Percentiles rank a stretch among this genome's conserved stretches.
Evolutionary conservation across 2,329 filamentous ascomycete genomes (phyloP).

Genomic region (Teratosphaeria destructans): DNA sequence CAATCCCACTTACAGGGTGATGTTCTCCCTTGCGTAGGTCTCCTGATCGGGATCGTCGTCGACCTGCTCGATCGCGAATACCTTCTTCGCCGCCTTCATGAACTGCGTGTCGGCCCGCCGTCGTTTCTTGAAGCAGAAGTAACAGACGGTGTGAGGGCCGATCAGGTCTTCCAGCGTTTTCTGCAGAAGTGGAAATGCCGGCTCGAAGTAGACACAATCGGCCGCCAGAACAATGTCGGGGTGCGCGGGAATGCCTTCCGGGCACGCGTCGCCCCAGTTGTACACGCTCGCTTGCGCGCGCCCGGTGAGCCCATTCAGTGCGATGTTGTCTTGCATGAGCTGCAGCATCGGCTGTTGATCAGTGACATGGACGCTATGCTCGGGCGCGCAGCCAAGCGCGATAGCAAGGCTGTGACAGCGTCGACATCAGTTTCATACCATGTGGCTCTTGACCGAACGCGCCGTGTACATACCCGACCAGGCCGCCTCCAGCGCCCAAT

Average conservation of each 20-base stretch:
- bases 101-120: slow-evolving; percentile 55
- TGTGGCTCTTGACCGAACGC: not conserved
- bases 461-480: slow-evolving; percentile 49
- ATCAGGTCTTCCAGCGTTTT: slow-evolving; percentile 67
- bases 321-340: slow-evolving; percentile 78
- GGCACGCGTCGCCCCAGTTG: slow-evolving; percentile 56
- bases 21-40: slow-evolving; percentile 36
- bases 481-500: slow-evolving; percentile 80
- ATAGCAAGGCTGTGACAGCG: slow-evolving; percentile 40
- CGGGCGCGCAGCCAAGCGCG: slow-evolving; percentile 45
- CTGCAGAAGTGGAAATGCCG: slow-evolving; percentile 80
- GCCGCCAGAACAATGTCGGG: slow-evolving; percentile 79
- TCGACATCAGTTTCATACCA: not conserved
- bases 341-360: slow-evolving; percentile 79
- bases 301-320: slow-evolving; percentile 60
- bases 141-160: slow-evolving; percentile 53
- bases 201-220: slow-evolving; percentile 95
- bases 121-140: slow-evolving; percentile 93
- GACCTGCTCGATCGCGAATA: slow-evolving; percentile 38
- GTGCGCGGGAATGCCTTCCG: slow-evolving; percentile 37
- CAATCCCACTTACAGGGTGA: slow-evolving; percentile 35
- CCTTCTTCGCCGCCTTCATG: slow-evolving; percentile 40
- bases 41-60: slow-evolving; percentile 39
- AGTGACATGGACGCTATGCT: slow-evolving; percentile 61
- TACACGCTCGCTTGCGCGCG: slow-evolving; percentile 59